Evolutionary conservation across 2,329 filamentous ascomycete genomes (phyloP), one percentile per base, ranked within the genome.

Genomic region (Curvularia hawaiiensis): DNA sequence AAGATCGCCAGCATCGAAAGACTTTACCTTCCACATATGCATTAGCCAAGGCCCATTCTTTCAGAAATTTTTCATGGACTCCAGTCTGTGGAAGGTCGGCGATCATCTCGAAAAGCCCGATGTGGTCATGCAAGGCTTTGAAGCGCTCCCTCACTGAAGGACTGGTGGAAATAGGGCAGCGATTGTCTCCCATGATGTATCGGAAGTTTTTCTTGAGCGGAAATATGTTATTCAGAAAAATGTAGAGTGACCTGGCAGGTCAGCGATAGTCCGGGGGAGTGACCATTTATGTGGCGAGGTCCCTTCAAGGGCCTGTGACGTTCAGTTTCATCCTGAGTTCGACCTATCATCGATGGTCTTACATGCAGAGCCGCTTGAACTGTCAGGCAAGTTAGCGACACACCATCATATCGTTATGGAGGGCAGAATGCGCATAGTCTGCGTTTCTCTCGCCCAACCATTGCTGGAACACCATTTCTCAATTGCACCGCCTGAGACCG

Each of bases 401-500:
- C 47, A 33, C 28, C 33, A 35, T 16, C 4, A 35, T 16, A 16
- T 35, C 12, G 33, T 35, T 35, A 16, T 35, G 33, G 33, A 16
- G 33, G 33, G 33, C 14, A 16, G 9, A 31, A 31, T 31, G 11
- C 30, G 30, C 3, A 11, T 31, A 31, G 33, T 16, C 33, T 35
- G 12, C 14, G 12, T 26, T 55, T 45, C 24, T 18, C 4, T 31
- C 31, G 3, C 9, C 41, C 40, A 56, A 14, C 28, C 30, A 33
- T 12, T 12, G 22, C 39, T 24, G 3, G 18, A 1, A 6, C 8
- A 24, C 16, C 28, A 22, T 9, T 10, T 31, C 18, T 16, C 26
- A 47, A 12, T 31, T 26, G 46, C 48, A 56, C 53, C 48, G 53
- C 48, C 18, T 51, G 53, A 47, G 53, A 22, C 53, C 53, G 12